A percentile compares a stretch with the other conserved stretches of the same genome.
Conservation (phyloP, 306 rosid species). For the Elaeagnus macrophylla region DNA sequence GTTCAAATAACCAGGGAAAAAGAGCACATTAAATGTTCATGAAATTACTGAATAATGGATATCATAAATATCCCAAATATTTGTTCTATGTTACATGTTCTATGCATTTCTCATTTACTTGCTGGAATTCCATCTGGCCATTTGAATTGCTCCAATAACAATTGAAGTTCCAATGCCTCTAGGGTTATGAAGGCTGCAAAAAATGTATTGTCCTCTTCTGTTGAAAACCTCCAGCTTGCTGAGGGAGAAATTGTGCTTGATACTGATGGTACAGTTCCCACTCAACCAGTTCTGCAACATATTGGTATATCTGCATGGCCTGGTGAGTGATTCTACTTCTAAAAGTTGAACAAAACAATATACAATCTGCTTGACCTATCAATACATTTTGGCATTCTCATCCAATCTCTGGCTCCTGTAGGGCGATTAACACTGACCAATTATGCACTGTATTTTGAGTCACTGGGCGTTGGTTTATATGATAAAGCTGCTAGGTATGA, state of each 20-base stretch:
- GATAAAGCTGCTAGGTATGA: slow-evolving; percentile 82
- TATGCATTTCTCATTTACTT: too few relatives aligned
- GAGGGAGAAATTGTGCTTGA: slow-evolving; percentile 81
- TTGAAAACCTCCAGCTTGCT: slow-evolving; percentile 57
- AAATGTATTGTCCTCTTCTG: slow-evolving; percentile 32
- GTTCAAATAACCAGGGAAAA: too few relatives aligned
- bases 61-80: too few relatives aligned
- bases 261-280: slow-evolving; percentile 78
- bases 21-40: too few relatives aligned
- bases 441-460: slow-evolving; percentile 79
- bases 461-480: slow-evolving; percentile 72
- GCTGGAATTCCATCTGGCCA: too few relatives aligned
- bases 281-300: slow-evolving; percentile 92
- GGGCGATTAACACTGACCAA: slow-evolving; percentile 83
- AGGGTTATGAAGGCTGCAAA: slow-evolving; percentile 67
- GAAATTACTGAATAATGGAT: too few relatives aligned
- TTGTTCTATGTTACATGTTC: too few relatives aligned
- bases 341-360: slow-evolving; percentile 3
- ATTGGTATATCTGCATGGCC: slow-evolving; percentile 90
- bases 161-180: slow-evolving; percentile 23
- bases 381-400: background rate
- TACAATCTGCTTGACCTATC: too few relatives aligned
- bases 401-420: slow-evolving; percentile 25
- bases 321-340: slow-evolving; percentile 40
- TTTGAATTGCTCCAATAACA: too few relatives aligned